Conservation (phyloP, 192 early-diverging fungal genomes). For the Podila horticola region DNA sequence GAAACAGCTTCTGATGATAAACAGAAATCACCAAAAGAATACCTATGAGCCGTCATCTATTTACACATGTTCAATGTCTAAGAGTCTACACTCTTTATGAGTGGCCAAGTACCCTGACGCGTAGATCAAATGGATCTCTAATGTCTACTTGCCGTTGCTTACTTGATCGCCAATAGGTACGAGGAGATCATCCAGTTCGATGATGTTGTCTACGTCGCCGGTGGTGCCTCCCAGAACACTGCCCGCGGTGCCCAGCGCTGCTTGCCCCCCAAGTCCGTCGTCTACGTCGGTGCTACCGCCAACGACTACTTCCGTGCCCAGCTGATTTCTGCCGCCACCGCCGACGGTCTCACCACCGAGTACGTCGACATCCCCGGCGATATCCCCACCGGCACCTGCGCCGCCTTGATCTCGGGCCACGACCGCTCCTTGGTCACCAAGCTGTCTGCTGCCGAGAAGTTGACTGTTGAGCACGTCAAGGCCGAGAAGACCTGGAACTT, state of each 20-base stretch:
- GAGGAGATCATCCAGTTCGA: conserved; percentile 81
- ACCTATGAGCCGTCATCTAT: neutral
- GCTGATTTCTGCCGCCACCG: conserved; percentile 79
- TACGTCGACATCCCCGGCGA: conserved; percentile 81
- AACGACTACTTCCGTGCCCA: conserved; percentile 83
- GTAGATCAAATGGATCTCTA: no score
- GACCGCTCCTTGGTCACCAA: conserved; percentile 94
- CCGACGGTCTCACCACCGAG: conserved; percentile 89
- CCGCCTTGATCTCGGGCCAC: conserved; percentile 91
- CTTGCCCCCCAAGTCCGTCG: conserved; percentile 86
- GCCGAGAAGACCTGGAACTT: conserved; percentile 84
- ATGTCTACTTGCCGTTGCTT: neutral
- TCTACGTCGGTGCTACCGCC: conserved; percentile 95
- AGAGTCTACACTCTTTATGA: no score
- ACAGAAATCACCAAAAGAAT: conserved; percentile 5
- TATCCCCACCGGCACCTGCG: conserved; percentile 94
- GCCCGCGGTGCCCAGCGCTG: conserved; percentile 90
- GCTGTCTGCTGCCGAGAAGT: conserved; percentile 91
- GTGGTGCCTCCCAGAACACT: conserved; percentile 97
- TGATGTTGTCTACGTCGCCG: conserved; percentile 88
- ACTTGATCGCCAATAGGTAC: conserved; percentile 58
- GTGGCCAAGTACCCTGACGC: no score
- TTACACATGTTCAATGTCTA: no score
- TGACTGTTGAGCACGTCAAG: conserved; percentile 55
- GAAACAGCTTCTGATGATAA: conserved; percentile 7